Evolutionary conservation across 306 rosid species (phyloP).

Genomic region (Vigna nakashimae): DNA sequence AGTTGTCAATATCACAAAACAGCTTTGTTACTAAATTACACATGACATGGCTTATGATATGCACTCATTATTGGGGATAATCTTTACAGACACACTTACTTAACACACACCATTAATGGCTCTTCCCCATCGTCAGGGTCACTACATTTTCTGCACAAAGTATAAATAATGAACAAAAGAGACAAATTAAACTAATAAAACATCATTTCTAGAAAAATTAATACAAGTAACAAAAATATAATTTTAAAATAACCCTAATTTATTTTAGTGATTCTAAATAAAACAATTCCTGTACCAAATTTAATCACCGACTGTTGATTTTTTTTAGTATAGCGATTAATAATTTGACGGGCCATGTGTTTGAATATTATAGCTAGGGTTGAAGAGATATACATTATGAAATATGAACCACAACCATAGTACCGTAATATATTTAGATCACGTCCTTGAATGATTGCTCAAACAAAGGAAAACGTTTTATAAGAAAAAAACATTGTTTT

Average conservation of each 20-base stretch:
- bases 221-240: neutral
- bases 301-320: neutral
- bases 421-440: too few species aligned
- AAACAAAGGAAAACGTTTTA: too few species aligned
- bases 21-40: constrained; percentile 47
- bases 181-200: neutral
- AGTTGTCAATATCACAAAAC: constrained; percentile 49
- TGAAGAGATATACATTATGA: too few species aligned
- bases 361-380: too few species aligned
- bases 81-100: neutral
- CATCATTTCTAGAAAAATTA: neutral
- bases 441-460: too few species aligned
- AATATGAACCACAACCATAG: too few species aligned
- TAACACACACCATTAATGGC: neutral
- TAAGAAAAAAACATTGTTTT: too few species aligned
- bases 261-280: neutral
- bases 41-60: constrained; percentile 53
- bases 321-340: neutral
- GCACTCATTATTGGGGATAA: constrained; percentile 22
- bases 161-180: neutral
- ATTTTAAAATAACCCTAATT: neutral
- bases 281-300: neutral
- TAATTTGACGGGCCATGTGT: neutral
- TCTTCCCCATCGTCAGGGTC: neutral
- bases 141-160: neutral